Evolutionary conservation across 2,329 filamentous ascomycete genomes (phyloP).

Genomic region (Aureobasidium namibiae): DNA sequence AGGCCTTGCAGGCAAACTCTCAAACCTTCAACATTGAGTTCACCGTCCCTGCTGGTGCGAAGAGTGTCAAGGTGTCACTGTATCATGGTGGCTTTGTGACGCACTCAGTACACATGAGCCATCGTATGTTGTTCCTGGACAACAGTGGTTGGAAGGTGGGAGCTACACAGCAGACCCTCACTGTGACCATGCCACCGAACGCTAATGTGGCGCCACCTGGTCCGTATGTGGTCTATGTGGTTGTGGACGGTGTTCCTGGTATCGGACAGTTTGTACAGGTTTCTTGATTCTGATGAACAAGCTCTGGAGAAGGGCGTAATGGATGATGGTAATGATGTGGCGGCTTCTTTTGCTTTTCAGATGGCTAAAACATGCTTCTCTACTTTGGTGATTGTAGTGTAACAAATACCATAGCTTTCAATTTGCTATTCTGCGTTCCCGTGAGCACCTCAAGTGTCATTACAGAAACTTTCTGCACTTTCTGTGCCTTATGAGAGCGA

Average conservation of each 20-base stretch:
- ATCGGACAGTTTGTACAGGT: constrained; percentile 14
- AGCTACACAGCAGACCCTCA: constrained; percentile 42
- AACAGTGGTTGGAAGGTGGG: constrained; percentile 20
- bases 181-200: constrained; percentile 47
- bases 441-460: no score
- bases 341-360: no score
- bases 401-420: no score
- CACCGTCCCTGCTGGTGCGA: constrained; percentile 33
- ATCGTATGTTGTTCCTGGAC: constrained; percentile 49
- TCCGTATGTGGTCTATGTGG: constrained; percentile 52
- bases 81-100: constrained; percentile 54
- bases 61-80: constrained; percentile 42
- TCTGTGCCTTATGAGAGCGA: no score
- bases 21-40: constrained; percentile 43
- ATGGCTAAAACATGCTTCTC: no score
- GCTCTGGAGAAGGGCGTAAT: no score
- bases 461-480: no score
- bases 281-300: not conserved
- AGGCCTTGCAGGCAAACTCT: constrained; percentile 35
- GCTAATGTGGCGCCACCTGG: constrained; percentile 50
- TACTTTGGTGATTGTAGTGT: no score
- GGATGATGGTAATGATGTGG: no score
- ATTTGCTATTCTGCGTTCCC: no score
- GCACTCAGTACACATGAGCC: constrained; percentile 53
- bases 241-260: constrained; percentile 46